Evolutionary conservation across 805 yeast genomes (phyloP), one percentile per base, ranked within the genome.

Genomic region (Ogataea methylovora): DNA sequence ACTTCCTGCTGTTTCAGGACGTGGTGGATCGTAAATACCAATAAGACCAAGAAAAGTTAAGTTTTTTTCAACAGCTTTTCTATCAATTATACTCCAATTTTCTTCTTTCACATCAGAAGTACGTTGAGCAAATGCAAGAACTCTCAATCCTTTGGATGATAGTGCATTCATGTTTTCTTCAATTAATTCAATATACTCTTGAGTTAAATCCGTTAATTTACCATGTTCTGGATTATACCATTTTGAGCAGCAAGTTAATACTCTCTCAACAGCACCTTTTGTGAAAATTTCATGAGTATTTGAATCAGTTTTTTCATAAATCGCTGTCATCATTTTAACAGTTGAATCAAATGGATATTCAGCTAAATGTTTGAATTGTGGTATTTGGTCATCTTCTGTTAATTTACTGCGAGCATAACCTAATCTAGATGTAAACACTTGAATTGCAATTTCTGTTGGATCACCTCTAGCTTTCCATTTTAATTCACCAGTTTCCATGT

Each of bases 391-490:
- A 22, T 61, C 69, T 21, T 66, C 65, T 10, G 69, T 61, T 41
- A 69, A 51, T 8, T 44, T 45, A 11, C 62, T 61, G 46, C 83
- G 67, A 16, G 69, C 67, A 40, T 58, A 63, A 21, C 67, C 69
- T 40, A 79, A 60, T 47, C 87, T 71, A 10, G 76, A 60, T 16
- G 79, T 71, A 50, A 81, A 83, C 1, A 84, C 90, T 49, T 84
- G 90, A 41, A 85, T 79, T 3, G 95, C 94, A 48, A 82, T 78
- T 60, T 85, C 95, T 3, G 95, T 85, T 27, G 95, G 90, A 52
- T 85, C 95, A 39, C 95, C 95, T 51, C 77, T 79, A 8, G 86
- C 87, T 45, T 71, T 73, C 94, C 94, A 84, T 8, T 54, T 57
- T 4, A 46, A 52, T 12, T 56, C 41, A 13, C 47, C 51, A 10